A percentile compares a stretch with the other conserved stretches of the same genome.
Evolutionary conservation across 176 grass and related monocot species (phyloP).

Genomic region (Eremochloa ophiuroides): DNA sequence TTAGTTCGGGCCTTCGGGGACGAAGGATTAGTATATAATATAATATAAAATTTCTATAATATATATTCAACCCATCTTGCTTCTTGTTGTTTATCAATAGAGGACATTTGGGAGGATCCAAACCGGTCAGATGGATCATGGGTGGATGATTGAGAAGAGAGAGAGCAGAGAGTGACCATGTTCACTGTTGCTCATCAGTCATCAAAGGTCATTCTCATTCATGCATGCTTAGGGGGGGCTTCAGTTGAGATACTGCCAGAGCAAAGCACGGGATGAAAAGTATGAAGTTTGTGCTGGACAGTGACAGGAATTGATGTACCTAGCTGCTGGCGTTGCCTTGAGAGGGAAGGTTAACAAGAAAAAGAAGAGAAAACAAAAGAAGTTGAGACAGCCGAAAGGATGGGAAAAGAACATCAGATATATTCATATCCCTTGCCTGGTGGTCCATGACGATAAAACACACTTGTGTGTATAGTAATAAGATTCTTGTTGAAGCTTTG

Average conservation of each 20-base stretch:
- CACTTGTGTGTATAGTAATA: background rate
- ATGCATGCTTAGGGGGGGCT: background rate
- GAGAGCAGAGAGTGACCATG: background rate
- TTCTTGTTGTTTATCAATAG: too few relatives aligned
- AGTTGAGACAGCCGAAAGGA: constrained; percentile 18
- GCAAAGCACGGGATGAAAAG: background rate
- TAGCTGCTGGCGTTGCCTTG: background rate
- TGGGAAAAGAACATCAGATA: background rate
- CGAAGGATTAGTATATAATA: too few relatives aligned
- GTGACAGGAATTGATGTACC: constrained; percentile 1
- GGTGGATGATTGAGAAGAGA: background rate
- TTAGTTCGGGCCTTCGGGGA: too few relatives aligned
- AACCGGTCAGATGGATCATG: background rate
- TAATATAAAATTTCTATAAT: too few relatives aligned
- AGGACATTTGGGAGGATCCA: constrained; percentile 16
- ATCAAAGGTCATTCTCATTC: background rate
- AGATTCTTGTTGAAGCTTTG: constrained; percentile 30
- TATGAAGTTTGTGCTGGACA: background rate
- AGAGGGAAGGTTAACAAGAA: background rate
- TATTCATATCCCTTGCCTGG: background rate
- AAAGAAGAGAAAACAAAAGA: background rate
- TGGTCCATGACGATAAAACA: background rate
- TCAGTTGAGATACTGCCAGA: background rate
- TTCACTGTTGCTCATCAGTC: background rate
- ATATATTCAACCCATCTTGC: too few relatives aligned